Conservation (phyloP, 2,329 filamentous ascomycete species). For the Aspergillus vadensis region DNA sequence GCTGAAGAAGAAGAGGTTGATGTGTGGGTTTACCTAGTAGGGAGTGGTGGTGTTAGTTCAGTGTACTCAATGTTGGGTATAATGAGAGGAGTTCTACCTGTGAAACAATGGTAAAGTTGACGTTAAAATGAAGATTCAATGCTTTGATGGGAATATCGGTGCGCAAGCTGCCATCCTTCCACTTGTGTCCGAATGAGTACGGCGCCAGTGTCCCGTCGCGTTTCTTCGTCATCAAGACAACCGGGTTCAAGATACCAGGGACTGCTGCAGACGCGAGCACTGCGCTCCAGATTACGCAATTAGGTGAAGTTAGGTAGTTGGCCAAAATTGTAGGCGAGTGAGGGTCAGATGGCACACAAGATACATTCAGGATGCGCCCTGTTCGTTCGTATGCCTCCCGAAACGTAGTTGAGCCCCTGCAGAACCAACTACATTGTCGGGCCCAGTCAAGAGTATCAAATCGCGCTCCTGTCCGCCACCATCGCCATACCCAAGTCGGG, state of each 20-base stretch:
- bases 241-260: slow-evolving; percentile 92
- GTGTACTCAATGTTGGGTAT: not conserved
- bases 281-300: slow-evolving; percentile 98
- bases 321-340: slow-evolving; percentile 89
- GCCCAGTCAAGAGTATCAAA: slow-evolving; percentile 97
- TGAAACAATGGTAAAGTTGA: slow-evolving; percentile 90
- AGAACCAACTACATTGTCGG: slow-evolving; percentile 82
- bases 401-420: slow-evolving; percentile 87
- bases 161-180: slow-evolving; percentile 93
- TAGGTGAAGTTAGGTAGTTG: slow-evolving; percentile 91
- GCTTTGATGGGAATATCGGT: slow-evolving; percentile 96
- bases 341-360: slow-evolving; percentile 92
- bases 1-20: slow-evolving; percentile 98
- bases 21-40: slow-evolving; percentile 85
- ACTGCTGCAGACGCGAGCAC: slow-evolving; percentile 94
- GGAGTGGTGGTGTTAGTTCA: slow-evolving; percentile 40
- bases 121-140: slow-evolving; percentile 95
- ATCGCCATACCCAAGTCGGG: slow-evolving; percentile 74
- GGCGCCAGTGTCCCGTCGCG: slow-evolving; percentile 75
- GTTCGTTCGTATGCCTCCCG: slow-evolving; percentile 92
- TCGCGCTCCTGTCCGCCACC: slow-evolving; percentile 89
- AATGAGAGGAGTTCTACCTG: slow-evolving; percentile 43
- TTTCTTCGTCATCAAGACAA: slow-evolving; percentile 88
- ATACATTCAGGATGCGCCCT: slow-evolving; percentile 91
- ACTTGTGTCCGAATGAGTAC: slow-evolving; percentile 97